Percentiles rank a stretch among this genome's conserved stretches.
phyloP scores from a whole-genome alignment of 75 land plant species.

The Pseudotsuga menziesii region DNA sequence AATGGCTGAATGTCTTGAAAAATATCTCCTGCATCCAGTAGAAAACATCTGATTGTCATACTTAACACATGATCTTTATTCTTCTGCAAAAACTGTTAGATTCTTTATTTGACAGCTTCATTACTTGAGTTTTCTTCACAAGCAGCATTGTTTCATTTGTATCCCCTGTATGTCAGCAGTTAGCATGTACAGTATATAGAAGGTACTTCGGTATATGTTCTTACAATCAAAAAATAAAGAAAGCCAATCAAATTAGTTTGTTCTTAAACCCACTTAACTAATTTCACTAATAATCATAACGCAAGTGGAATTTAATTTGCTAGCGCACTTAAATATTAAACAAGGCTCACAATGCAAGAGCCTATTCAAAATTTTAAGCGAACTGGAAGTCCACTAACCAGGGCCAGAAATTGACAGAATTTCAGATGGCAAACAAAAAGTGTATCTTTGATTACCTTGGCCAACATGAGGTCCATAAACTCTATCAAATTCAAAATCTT shows the following conservation, averaged over 20 bases:
- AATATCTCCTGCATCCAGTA: slow-evolving; percentile 62
- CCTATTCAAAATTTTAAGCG: neutral
- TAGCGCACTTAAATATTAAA: neutral
- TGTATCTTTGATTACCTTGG: slow-evolving; percentile 51
- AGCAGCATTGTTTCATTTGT: neutral
- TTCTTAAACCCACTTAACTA: neutral
- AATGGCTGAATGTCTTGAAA: slow-evolving; percentile 88
- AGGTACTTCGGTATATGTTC: neutral
- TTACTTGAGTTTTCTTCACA: neutral
- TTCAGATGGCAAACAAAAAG: neutral
- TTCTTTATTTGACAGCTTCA: too few species aligned
- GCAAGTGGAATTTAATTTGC: neutral
- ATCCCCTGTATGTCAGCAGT: neutral
- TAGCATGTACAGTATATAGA: neutral
- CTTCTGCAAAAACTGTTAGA: neutral
- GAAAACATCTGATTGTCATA: neutral
- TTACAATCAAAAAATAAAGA: neutral
- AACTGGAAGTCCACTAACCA: neutral
- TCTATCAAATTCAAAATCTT: slow-evolving; percentile 96
- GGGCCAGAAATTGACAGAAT: neutral
- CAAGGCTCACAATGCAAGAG: neutral
- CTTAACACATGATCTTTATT: neutral
- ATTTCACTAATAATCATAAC: neutral
- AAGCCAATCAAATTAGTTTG: neutral
- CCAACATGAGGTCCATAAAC: slow-evolving; percentile 98